Conservation (phyloP, 179 eudicot species). For the Beta corolliflora region DNA sequence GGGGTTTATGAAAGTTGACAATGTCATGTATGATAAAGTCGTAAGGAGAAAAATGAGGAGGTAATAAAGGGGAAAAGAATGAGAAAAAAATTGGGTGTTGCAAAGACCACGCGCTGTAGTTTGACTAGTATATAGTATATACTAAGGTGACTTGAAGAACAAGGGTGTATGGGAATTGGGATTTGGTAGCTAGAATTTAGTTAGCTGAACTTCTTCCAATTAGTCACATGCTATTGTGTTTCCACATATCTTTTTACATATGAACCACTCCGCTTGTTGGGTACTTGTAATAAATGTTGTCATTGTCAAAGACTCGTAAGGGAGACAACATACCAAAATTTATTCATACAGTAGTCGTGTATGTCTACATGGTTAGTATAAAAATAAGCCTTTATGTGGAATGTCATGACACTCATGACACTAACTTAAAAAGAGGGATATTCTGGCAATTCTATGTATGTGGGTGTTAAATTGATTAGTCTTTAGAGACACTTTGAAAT, state of each 20-base stretch:
- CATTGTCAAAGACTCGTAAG: background rate
- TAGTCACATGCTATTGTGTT: slow-evolving; percentile 12
- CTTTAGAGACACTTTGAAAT: too few relatives aligned
- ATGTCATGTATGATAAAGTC: slow-evolving; percentile 22
- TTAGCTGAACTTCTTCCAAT: slow-evolving; percentile 10
- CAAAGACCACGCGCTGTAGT: slow-evolving; percentile 12
- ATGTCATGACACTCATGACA: too few relatives aligned
- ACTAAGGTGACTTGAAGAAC: slow-evolving; percentile 3
- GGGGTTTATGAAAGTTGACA: slow-evolving; percentile 22
- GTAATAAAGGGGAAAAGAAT: background rate
- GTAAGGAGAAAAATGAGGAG: background rate
- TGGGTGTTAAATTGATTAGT: too few relatives aligned
- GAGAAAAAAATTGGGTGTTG: background rate
- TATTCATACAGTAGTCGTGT: background rate
- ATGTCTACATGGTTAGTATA: too few relatives aligned
- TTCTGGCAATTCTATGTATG: too few relatives aligned
- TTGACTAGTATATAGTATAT: slow-evolving; percentile 14
- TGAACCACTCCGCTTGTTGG: background rate
- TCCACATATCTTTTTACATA: background rate
- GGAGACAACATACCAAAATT: background rate
- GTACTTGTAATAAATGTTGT: slow-evolving; percentile 4
- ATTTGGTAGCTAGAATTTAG: slow-evolving; percentile 11
- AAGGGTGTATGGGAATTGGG: slow-evolving; percentile 12
- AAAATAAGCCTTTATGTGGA: too few relatives aligned
- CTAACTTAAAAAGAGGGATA: too few relatives aligned